Base-by-base conservation (phyloP, 495 filamentous ascomycete genomes). In the Cladorrhinum samala region DNA sequence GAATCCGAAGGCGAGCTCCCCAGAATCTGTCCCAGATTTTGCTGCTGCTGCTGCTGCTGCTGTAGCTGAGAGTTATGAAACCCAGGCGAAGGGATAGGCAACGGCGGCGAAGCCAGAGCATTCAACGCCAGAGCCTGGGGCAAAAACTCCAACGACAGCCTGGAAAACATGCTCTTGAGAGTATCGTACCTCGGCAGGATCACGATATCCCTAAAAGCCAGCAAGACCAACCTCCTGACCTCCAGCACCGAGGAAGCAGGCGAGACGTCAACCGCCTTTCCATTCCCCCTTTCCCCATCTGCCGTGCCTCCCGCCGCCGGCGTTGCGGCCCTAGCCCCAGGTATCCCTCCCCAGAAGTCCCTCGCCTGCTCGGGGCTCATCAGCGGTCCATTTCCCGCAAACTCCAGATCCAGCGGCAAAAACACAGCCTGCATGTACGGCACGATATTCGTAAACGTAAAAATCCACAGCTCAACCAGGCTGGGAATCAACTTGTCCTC, bases 341-440 rank as follows among this genome's bases (percentile, higher is more conserved):
- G 68, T 14, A 85, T 71, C 5, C 78, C 79, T 20, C 84, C 85
- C 88, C 93, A 96, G 69, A 96, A 96, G 23, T 96, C 91, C 1
- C 80, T 78, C 7, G 89, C 86, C 63, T 95, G 88, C 1, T 83
- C 80, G 0, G 78, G 54, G 2, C 78, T 80, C 82, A 98, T 84
- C 52, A 96, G 67, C 0, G 83, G 73, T 4, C 93, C 93, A 38
- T 76, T 77, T 25, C 93, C 92, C 50, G 88, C 86, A 68, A 98
- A 95, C 62, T 99, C 94, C 13, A 92, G 82, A 60, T 99, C 93
- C 11, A 99, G 72, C 0, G 93, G 94, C 2, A 99, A 76, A 66
- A 99, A 95, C 3, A 96, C 91, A 0, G 91, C 92, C 72, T 99
- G 94, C 52, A 97, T 84, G 64, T 95, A 99, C 0, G 94, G 94